Evolutionary conservation across 2,329 filamentous ascomycete genomes (phyloP).

Genomic region (Teratosphaeria destructans): DNA sequence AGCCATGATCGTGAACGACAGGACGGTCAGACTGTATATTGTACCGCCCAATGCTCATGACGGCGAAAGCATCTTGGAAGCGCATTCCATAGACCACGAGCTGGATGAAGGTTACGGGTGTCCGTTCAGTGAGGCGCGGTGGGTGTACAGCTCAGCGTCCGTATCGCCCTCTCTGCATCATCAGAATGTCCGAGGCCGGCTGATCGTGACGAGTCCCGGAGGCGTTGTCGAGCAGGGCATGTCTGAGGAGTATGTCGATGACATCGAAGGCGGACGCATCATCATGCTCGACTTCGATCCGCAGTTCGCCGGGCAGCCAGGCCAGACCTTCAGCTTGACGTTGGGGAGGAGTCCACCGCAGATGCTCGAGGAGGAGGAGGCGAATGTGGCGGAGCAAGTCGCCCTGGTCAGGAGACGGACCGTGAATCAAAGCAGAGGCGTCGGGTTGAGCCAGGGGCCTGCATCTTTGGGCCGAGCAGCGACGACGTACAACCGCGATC

Average conservation of each 20-base stretch:
- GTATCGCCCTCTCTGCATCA: constrained; percentile 17
- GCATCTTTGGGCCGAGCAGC: constrained; percentile 24
- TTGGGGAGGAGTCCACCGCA: constrained; percentile 26
- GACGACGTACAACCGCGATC: constrained; percentile 16
- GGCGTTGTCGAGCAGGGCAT: constrained; percentile 20
- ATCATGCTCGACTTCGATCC: constrained; percentile 26
- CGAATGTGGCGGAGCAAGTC: constrained; percentile 25
- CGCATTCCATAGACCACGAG: constrained; percentile 29
- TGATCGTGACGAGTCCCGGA: constrained; percentile 28
- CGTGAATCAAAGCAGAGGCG: constrained; percentile 24
- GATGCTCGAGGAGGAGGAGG: constrained; percentile 23
- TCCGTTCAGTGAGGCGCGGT: constrained; percentile 26
- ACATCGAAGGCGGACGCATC: constrained; percentile 27
- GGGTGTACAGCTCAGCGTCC: constrained; percentile 24
- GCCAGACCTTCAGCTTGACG: constrained; percentile 26
- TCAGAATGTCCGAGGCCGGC: constrained; percentile 21
- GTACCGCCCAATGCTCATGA: constrained; percentile 22
- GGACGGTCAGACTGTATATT: constrained; percentile 27
- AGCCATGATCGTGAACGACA: constrained; percentile 29
- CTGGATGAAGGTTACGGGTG: constrained; percentile 29
- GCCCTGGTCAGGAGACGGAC: constrained; percentile 26
- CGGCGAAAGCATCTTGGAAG: constrained; percentile 21
- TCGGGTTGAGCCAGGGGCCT: constrained; percentile 22
- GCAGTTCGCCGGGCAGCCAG: constrained; percentile 26
- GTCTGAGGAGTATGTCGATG: constrained; percentile 23